Percentiles rank a stretch among this genome's conserved stretches.
phyloP scores from a whole-genome alignment of 257 asterid species.

The Solanum pimpinellifolium region DNA sequence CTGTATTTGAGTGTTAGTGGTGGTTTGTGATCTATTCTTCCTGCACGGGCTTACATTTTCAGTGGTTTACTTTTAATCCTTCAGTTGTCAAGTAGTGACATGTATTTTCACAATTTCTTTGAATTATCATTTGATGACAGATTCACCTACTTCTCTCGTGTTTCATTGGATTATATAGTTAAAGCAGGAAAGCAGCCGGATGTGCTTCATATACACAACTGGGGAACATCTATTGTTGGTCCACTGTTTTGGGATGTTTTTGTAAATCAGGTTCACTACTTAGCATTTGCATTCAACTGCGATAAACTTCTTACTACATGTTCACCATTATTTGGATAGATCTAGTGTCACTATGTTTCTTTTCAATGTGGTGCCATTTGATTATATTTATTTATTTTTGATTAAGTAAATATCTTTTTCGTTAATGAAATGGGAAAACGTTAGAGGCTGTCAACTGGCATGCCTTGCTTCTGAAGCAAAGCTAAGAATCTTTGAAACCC shows the following conservation, averaged over 20 bases:
- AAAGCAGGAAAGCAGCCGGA: constrained; percentile 75
- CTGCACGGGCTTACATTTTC: neutral
- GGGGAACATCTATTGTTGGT: constrained; percentile 78
- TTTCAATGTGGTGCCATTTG: neutral
- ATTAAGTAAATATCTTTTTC: neutral
- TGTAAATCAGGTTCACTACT: constrained; percentile 50
- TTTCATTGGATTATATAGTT: constrained; percentile 72
- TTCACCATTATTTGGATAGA: neutral
- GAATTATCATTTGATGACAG: constrained; percentile 32
- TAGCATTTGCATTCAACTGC: neutral
- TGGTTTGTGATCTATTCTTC: neutral
- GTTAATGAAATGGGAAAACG: neutral
- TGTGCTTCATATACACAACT: constrained; percentile 80
- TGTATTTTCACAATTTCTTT: neutral
- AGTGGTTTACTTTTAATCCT: neutral
- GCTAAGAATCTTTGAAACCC: neutral
- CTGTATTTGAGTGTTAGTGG: neutral
- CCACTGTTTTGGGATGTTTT: constrained; percentile 86
- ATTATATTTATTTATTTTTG: neutral
- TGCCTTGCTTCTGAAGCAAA: neutral
- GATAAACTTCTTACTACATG: neutral
- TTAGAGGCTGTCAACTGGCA: neutral
- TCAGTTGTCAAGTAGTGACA: neutral
- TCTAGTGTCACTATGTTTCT: neutral
- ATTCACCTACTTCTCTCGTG: constrained; percentile 79